phyloP scores from a whole-genome alignment of 2,329 filamentous ascomycete species.

The Coniochaeta ligniaria region DNA sequence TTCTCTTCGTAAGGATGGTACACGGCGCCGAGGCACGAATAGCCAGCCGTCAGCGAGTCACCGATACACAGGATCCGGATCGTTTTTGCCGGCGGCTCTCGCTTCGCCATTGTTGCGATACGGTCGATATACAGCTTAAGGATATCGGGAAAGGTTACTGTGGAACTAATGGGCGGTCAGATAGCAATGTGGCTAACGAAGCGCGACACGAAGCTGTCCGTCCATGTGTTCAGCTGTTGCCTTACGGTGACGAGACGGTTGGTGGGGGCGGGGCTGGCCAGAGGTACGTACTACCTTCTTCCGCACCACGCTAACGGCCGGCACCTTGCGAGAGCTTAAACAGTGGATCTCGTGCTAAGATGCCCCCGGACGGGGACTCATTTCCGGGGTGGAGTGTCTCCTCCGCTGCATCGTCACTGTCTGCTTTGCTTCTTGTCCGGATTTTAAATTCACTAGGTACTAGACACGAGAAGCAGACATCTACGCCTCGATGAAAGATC shows the following conservation, averaged over 20 bases:
- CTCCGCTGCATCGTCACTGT: too few species aligned
- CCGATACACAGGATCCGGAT: conserved; percentile 57
- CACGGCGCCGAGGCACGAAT: conserved; percentile 28
- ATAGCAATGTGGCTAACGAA: too few species aligned
- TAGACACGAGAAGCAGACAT: too few species aligned
- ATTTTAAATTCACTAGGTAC: too few species aligned
- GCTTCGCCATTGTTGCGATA: conserved; percentile 1
- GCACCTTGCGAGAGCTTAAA: neutral
- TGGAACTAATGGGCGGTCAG: neutral
- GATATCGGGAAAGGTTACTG: neutral
- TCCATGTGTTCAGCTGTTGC: too few species aligned
- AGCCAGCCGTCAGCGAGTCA: conserved; percentile 57
- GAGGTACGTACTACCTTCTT: neutral
- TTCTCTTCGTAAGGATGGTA: conserved; percentile 46
- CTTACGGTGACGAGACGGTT: neutral
- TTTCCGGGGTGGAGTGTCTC: too few species aligned
- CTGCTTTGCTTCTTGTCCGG: too few species aligned
- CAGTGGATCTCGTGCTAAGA: neutral
- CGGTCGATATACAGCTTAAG: neutral
- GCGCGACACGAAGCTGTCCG: too few species aligned
- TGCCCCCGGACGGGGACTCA: neutral
- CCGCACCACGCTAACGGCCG: neutral
- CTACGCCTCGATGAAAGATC: too few species aligned
- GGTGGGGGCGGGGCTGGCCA: neutral
- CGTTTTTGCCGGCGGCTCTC: conserved; percentile 14